These are phyloP conservation scores for Ceratobasidium sp. DNA, from an alignment of 1,284 basidiomycete genomes.

Conservation along the genomic window DNA sequence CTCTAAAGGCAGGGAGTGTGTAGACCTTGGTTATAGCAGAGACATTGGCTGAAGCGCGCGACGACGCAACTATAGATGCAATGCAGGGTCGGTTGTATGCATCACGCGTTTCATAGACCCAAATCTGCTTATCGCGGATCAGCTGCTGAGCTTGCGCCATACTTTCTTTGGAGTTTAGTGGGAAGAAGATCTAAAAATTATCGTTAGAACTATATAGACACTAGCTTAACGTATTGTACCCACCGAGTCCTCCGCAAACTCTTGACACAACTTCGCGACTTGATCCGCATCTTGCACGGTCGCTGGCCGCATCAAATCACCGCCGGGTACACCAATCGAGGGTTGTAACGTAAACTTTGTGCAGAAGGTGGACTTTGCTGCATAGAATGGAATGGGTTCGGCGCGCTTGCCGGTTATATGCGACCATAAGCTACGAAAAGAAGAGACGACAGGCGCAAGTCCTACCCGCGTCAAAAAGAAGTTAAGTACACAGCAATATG, in stretches of 20 bases:
- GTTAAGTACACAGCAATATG: neutral
- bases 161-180: slow-evolving; percentile 63
- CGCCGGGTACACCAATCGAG: slow-evolving; percentile 50
- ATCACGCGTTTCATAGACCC: slow-evolving; percentile 66
- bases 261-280: slow-evolving; percentile 62
- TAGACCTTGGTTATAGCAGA: slow-evolving; percentile 73
- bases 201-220: neutral
- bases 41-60: slow-evolving; percentile 62
- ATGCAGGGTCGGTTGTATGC: slow-evolving; percentile 52
- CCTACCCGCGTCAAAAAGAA: slow-evolving; percentile 6
- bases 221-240: neutral
- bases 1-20: slow-evolving; percentile 63
- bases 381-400: slow-evolving; percentile 65
- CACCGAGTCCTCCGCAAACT: slow-evolving; percentile 68
- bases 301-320: slow-evolving; percentile 54
- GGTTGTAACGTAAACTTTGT: slow-evolving; percentile 58
- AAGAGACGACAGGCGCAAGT: slow-evolving; percentile 58
- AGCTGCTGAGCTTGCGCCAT: slow-evolving; percentile 62
- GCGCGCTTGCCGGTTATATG: slow-evolving; percentile 56
- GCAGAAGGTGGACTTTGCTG: slow-evolving; percentile 67
- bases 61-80: slow-evolving; percentile 73
- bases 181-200: slow-evolving; percentile 52
- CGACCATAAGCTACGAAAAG: slow-evolving; percentile 64
- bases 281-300: slow-evolving; percentile 53
- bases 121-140: slow-evolving; percentile 62